Conservation (phyloP, 1,284 basidiomycete genomes). For the Malassezia cuniculi region DNA sequence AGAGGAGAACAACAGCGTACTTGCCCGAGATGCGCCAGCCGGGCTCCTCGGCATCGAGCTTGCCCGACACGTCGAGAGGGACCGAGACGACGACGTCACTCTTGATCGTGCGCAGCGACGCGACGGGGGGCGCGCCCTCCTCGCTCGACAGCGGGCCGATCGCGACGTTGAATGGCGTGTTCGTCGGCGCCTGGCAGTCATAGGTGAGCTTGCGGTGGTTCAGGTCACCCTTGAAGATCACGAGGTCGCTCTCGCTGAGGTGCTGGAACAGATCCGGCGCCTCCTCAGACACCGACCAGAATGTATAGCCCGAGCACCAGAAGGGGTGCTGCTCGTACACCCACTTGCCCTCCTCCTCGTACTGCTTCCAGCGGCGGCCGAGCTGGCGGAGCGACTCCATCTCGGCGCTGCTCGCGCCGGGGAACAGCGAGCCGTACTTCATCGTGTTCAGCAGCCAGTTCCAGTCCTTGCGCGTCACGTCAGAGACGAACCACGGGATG, state of each 20-base stretch:
- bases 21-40: slow-evolving; percentile 71
- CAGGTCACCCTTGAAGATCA: slow-evolving; percentile 86
- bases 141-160: slow-evolving; percentile 86
- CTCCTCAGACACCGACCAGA: slow-evolving; percentile 71
- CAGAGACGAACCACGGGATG: slow-evolving; percentile 52
- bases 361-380: slow-evolving; percentile 78
- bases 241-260: slow-evolving; percentile 75
- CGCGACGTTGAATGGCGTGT: slow-evolving; percentile 76
- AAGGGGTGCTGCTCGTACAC: slow-evolving; percentile 83
- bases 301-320: slow-evolving; percentile 45
- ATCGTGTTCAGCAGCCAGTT: slow-evolving; percentile 57
- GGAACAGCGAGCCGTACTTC: slow-evolving; percentile 49
- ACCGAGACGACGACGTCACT: slow-evolving; percentile 64
- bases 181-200: slow-evolving; percentile 57
- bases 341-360: slow-evolving; percentile 85
- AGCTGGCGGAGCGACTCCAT: slow-evolving; percentile 67
- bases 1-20: slow-evolving; percentile 50
- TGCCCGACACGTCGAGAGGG: slow-evolving; percentile 54
- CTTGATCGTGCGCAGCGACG: slow-evolving; percentile 42
- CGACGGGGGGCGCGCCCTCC: slow-evolving; percentile 71
- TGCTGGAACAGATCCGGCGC: slow-evolving; percentile 73
- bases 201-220: slow-evolving; percentile 68
- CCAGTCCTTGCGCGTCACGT: slow-evolving; percentile 93
- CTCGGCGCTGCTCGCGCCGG: slow-evolving; percentile 70
- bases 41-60: slow-evolving; percentile 57